Percentiles rank a stretch among this genome's conserved stretches.
These are phyloP conservation scores for Aspergillus sp. DNA, from an alignment of 2,329 filamentous ascomycete genomes.

Conservation along the genomic window DNA sequence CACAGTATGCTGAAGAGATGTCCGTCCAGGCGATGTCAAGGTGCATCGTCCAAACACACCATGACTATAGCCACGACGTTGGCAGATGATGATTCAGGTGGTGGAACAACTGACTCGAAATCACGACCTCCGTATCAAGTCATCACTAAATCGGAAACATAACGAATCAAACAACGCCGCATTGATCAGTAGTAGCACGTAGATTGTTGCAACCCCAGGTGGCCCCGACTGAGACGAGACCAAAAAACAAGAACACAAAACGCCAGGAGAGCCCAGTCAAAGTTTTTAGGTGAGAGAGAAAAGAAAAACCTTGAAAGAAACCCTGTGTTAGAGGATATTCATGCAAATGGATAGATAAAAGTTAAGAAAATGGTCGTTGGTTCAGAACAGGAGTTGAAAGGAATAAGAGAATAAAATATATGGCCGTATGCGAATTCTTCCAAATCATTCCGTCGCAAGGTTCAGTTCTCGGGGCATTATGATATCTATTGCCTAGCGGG, in stretches of 20 bases:
- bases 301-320: background rate
- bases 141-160: background rate
- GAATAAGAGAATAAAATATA: background rate
- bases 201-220: background rate
- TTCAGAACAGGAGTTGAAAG: background rate
- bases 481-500: slow-evolving; percentile 45
- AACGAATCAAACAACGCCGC: background rate
- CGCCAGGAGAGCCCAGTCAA: background rate
- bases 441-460: background rate
- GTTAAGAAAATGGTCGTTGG: background rate
- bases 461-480: slow-evolving; percentile 4
- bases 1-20: too few species aligned
- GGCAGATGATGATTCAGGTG: too few species aligned
- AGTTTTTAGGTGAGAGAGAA: background rate
- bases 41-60: background rate
- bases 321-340: background rate
- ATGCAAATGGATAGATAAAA: slow-evolving; percentile 3
- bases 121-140: background rate
- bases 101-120: background rate
- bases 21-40: too few species aligned
- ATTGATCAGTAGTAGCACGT: background rate
- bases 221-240: background rate
- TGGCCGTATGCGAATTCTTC: background rate
- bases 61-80: background rate
- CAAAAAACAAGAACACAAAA: background rate